Conservation (phyloP, 352 stramenopile genomes). For the Peronospora destructor region DNA sequence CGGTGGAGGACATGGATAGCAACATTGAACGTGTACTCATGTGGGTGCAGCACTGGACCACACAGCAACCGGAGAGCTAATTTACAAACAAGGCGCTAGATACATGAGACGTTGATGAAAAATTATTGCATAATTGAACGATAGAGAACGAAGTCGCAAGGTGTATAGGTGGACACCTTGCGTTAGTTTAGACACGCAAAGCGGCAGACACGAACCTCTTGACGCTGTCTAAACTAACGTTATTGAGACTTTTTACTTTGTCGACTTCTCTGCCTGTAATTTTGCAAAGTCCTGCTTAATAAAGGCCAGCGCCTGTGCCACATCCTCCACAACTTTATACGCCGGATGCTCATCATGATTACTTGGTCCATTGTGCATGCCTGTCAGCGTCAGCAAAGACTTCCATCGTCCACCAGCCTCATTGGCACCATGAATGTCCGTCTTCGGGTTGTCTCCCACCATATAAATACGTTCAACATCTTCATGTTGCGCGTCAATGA, state of each 20-base stretch:
- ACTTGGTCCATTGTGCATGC: constrained; percentile 64
- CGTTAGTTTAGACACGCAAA: too few species aligned
- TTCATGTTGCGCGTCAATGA: constrained; percentile 64
- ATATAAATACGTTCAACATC: constrained; percentile 78
- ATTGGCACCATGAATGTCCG: constrained; percentile 79
- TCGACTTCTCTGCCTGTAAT: constrained; percentile 16
- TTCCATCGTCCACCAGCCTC: constrained; percentile 68
- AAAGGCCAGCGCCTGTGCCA: constrained; percentile 59
- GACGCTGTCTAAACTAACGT: neutral
- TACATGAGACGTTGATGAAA: neutral
- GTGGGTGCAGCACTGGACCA: constrained; percentile 92
- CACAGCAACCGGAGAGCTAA: constrained; percentile 36
- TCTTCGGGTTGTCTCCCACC: constrained; percentile 80
- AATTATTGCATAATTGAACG: neutral
- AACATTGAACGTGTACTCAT: constrained; percentile 89
- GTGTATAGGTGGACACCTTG: too few species aligned
- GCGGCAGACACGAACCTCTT: neutral
- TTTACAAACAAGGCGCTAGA: neutral
- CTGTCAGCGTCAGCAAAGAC: constrained; percentile 76
- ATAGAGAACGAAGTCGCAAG: neutral
- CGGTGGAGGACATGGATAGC: constrained; percentile 92
- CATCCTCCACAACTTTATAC: constrained; percentile 70
- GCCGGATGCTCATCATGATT: constrained; percentile 61
- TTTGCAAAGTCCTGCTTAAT: constrained; percentile 69
- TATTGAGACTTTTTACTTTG: neutral